Evolutionary conservation across 1,284 basidiomycete genomes (phyloP).

Genomic region (Rhodotorula sp.): DNA sequence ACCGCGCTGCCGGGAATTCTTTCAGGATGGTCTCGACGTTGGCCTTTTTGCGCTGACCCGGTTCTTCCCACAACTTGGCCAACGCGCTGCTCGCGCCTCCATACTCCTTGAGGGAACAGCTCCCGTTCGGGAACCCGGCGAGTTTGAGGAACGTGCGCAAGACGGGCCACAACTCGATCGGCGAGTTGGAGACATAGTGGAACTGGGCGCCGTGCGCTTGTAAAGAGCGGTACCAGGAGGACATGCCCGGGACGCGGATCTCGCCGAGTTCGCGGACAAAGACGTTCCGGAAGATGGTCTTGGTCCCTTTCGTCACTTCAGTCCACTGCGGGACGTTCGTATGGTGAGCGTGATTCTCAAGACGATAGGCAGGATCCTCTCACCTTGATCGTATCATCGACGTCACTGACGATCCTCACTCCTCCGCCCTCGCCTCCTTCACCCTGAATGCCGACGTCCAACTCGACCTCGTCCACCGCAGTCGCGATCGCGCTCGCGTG

Average conservation of each 20-base stretch:
- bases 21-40: constrained; percentile 66
- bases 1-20: constrained; percentile 56
- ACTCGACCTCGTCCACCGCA: constrained; percentile 26
- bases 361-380: too few species aligned
- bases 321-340: constrained; percentile 34
- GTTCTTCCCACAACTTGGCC: constrained; percentile 69
- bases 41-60: constrained; percentile 68
- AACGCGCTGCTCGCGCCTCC: constrained; percentile 65
- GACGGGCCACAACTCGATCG: constrained; percentile 78
- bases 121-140: constrained; percentile 65
- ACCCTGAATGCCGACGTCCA: constrained; percentile 25
- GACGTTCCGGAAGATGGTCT: constrained; percentile 52
- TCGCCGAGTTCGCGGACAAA: constrained; percentile 62
- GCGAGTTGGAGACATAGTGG: constrained; percentile 72
- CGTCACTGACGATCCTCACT: constrained; percentile 80
- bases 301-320: constrained; percentile 48
- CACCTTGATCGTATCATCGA: constrained; percentile 88
- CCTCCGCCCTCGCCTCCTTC: constrained; percentile 39
- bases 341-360: neutral
- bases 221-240: constrained; percentile 56
- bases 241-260: constrained; percentile 78
- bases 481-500: constrained; percentile 8
- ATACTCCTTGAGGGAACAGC: constrained; percentile 68
- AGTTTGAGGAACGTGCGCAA: constrained; percentile 72
- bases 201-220: constrained; percentile 63